Conservation (phyloP, 768 basidiomycete genomes). For the Tylopilus sp. region DNA sequence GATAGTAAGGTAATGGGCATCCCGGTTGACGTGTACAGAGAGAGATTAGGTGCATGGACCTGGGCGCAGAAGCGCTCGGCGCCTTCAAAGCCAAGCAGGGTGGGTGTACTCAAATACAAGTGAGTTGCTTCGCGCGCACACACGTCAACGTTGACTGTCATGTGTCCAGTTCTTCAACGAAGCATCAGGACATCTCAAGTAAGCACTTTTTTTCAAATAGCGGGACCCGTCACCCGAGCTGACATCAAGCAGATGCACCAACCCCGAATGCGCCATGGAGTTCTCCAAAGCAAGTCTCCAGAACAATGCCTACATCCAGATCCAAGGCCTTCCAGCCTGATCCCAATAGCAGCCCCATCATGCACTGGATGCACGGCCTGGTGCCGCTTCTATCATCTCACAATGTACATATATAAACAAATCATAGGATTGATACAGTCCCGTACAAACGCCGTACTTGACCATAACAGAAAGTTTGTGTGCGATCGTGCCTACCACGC, state of each 20-base stretch:
- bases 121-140: slow-evolving; percentile 15
- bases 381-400: slow-evolving; percentile 21
- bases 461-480: slow-evolving; percentile 17
- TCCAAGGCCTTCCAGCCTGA: slow-evolving; percentile 37
- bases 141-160: neutral
- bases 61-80: slow-evolving; percentile 38
- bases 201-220: slow-evolving; percentile 16
- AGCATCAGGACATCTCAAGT: slow-evolving; percentile 34
- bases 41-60: slow-evolving; percentile 44
- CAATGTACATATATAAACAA: slow-evolving; percentile 29
- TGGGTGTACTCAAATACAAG: slow-evolving; percentile 42
- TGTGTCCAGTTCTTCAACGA: slow-evolving; percentile 38
- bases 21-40: slow-evolving; percentile 26
- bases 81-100: slow-evolving; percentile 39
- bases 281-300: slow-evolving; percentile 39
- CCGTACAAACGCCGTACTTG: slow-evolving; percentile 19
- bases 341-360: neutral
- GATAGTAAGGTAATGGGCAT: neutral
- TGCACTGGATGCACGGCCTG: slow-evolving; percentile 16
- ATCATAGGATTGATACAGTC: slow-evolving; percentile 19
- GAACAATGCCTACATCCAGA: slow-evolving; percentile 40
- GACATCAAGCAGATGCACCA: slow-evolving; percentile 31
- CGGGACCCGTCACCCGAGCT: slow-evolving; percentile 2
- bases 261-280: slow-evolving; percentile 38
- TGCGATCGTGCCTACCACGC: slow-evolving; percentile 36